Evolutionary conservation across 2,329 filamentous ascomycete genomes (phyloP).

Genomic region (Knoxdaviesia proteae): DNA sequence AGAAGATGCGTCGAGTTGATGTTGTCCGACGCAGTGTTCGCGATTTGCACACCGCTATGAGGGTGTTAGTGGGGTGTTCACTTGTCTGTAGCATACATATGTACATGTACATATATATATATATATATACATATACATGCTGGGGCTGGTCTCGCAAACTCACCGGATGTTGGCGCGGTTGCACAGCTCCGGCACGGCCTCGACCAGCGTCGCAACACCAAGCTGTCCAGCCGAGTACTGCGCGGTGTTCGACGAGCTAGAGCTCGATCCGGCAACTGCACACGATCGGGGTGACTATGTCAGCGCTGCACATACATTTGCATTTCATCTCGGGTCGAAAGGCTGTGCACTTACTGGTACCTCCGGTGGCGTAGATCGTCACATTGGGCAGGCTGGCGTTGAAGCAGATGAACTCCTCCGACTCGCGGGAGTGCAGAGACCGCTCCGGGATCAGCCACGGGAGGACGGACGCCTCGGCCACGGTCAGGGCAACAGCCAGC

Average conservation of each 20-base stretch:
- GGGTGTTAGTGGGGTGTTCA: too few relatives aligned
- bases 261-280: constrained; percentile 25
- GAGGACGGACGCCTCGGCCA: background rate
- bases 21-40: constrained; percentile 23
- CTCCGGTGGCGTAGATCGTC: constrained; percentile 35
- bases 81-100: too few relatives aligned
- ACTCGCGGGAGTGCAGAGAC: constrained; percentile 1
- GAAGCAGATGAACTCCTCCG: constrained; percentile 6
- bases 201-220: constrained; percentile 27
- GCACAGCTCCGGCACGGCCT: constrained; percentile 30
- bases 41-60: constrained; percentile 23
- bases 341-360: constrained; percentile 19
- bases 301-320: background rate
- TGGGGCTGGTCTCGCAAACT: too few relatives aligned
- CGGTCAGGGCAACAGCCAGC: too few relatives aligned
- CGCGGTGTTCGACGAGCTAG: constrained; percentile 23
- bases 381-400: constrained; percentile 30
- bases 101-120: too few relatives aligned
- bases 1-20: constrained; percentile 28
- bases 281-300: background rate
- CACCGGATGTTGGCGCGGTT: constrained; percentile 28
- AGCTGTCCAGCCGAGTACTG: constrained; percentile 21
- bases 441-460: background rate
- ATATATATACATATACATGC: too few relatives aligned
- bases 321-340: too few relatives aligned